Percentiles rank a stretch among this genome's conserved stretches.
phyloP scores from a whole-genome alignment of 306 rosid genomes.

The Benincasa hispida region DNA sequence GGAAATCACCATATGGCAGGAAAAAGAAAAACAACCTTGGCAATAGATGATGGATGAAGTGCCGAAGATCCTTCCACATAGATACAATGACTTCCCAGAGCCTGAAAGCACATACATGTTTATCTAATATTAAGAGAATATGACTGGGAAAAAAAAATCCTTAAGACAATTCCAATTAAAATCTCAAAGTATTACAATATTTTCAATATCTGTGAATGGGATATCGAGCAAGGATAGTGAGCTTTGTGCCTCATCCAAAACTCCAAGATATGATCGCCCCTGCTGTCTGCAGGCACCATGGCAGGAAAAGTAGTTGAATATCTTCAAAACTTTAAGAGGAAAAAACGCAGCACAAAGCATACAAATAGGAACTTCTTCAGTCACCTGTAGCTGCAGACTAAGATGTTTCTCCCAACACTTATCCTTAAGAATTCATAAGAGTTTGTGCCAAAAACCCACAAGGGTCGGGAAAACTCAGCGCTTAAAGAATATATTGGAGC shows the following conservation, averaged over 20 bases:
- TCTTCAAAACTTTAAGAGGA: neutral
- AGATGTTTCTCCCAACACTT: slow-evolving; percentile 22
- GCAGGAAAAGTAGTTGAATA: neutral
- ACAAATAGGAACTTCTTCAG: slow-evolving; percentile 5
- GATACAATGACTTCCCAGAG: slow-evolving; percentile 35
- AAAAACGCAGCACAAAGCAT: neutral
- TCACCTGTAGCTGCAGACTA: slow-evolving; percentile 89
- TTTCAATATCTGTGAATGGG: slow-evolving; percentile 78
- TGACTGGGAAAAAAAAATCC: neutral
- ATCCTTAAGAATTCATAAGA: slow-evolving; percentile 63
- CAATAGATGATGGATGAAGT: slow-evolving; percentile 60
- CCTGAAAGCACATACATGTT: slow-evolving; percentile 34
- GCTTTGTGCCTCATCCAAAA: slow-evolving; percentile 51
- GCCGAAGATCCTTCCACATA: slow-evolving; percentile 88
- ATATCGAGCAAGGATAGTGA: slow-evolving; percentile 47
- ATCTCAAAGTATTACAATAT: slow-evolving; percentile 46
- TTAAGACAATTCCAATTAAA: too few species aligned
- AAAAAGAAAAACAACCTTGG: slow-evolving; percentile 34
- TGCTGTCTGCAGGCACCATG: slow-evolving; percentile 41
- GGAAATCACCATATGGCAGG: neutral
- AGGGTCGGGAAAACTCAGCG: slow-evolving; percentile 78
- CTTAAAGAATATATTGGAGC: slow-evolving; percentile 51
- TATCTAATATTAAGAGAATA: neutral
- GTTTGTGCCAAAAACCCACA: slow-evolving; percentile 67
- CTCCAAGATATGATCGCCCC: slow-evolving; percentile 79